Conservation (phyloP, 768 basidiomycete species). For the Auriscalpium vulgare region DNA sequence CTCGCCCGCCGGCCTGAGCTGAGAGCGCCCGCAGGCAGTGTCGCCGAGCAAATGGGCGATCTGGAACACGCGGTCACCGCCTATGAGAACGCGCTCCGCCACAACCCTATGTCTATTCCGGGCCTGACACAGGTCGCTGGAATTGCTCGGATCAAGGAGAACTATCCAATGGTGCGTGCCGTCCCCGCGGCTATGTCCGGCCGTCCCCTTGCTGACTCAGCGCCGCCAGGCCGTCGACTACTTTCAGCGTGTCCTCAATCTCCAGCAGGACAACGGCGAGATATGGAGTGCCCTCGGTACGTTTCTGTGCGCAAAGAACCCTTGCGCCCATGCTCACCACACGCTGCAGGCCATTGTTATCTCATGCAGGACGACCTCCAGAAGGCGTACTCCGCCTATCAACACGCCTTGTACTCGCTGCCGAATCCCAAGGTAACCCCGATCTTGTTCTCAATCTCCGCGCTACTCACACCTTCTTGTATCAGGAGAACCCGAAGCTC, state of each 20-base stretch:
- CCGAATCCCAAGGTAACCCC: slow-evolving; percentile 82
- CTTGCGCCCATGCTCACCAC: slow-evolving; percentile 10
- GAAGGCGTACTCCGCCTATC: slow-evolving; percentile 97
- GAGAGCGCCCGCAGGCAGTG: slow-evolving; percentile 55
- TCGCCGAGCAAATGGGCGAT: slow-evolving; percentile 94
- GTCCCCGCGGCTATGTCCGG: slow-evolving; percentile 11
- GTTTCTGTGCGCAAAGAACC: slow-evolving; percentile 21
- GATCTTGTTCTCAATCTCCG: slow-evolving; percentile 3
- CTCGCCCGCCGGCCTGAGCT: slow-evolving; percentile 14
- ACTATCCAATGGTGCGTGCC: slow-evolving; percentile 82
- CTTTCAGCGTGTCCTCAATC: slow-evolving; percentile 84
- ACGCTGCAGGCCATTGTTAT: slow-evolving; percentile 78
- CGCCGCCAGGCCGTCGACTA: slow-evolving; percentile 81
- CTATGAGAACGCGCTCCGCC: slow-evolving; percentile 92
- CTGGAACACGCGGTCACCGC: slow-evolving; percentile 86
- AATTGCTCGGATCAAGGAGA: slow-evolving; percentile 95
- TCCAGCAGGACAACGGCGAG: slow-evolving; percentile 96
- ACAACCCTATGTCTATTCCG: slow-evolving; percentile 85
- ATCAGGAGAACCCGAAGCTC: slow-evolving; percentile 88
- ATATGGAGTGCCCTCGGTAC: slow-evolving; percentile 94
- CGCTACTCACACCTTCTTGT: slow-evolving; percentile 1
- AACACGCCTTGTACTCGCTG: slow-evolving; percentile 93
- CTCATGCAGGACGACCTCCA: slow-evolving; percentile 99
- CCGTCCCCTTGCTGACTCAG: slow-evolving; percentile 13
- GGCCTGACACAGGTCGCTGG: slow-evolving; percentile 92